These are phyloP conservation scores for Yamadazyma sp. DNA, from an alignment of 1,139 yeast species.

Conservation along the genomic window DNA sequence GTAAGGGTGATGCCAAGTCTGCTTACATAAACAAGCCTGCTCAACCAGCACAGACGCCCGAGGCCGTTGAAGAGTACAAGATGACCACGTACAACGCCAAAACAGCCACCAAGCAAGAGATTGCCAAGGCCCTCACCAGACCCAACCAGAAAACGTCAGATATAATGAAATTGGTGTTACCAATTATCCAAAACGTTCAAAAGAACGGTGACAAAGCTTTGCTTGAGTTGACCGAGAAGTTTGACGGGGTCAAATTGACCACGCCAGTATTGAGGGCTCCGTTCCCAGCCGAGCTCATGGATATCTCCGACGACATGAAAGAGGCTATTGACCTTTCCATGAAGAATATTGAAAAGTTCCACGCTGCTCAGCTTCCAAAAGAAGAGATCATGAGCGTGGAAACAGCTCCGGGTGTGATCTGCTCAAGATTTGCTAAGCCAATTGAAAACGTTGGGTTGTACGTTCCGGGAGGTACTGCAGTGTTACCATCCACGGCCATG, in stretches of 20 bases:
- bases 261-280: constrained; percentile 86
- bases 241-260: constrained; percentile 75
- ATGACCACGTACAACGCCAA: constrained; percentile 62
- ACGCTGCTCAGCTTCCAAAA: constrained; percentile 80
- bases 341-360: constrained; percentile 87
- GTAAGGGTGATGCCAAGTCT: constrained; percentile 95
- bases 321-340: constrained; percentile 87
- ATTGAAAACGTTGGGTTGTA: constrained; percentile 93
- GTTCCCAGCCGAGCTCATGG: constrained; percentile 74
- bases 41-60: constrained; percentile 7
- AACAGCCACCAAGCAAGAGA: constrained; percentile 41
- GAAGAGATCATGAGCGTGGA: constrained; percentile 78
- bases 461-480: constrained; percentile 99
- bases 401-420: constrained; percentile 89
- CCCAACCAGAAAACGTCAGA: constrained; percentile 91
- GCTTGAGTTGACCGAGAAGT: constrained; percentile 82
- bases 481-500: constrained; percentile 94
- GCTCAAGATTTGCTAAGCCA: constrained; percentile 94
- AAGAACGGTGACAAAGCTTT: constrained; percentile 82
- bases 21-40: constrained; percentile 41
- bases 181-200: constrained; percentile 80
- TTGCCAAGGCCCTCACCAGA: constrained; percentile 67
- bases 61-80: constrained; percentile 36
- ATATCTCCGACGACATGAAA: constrained; percentile 73
- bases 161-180: constrained; percentile 88